These are phyloP conservation scores for Plasmodium vivax DNA, from an alignment of 169 alveolate genomes.

Conservation along the genomic window DNA sequence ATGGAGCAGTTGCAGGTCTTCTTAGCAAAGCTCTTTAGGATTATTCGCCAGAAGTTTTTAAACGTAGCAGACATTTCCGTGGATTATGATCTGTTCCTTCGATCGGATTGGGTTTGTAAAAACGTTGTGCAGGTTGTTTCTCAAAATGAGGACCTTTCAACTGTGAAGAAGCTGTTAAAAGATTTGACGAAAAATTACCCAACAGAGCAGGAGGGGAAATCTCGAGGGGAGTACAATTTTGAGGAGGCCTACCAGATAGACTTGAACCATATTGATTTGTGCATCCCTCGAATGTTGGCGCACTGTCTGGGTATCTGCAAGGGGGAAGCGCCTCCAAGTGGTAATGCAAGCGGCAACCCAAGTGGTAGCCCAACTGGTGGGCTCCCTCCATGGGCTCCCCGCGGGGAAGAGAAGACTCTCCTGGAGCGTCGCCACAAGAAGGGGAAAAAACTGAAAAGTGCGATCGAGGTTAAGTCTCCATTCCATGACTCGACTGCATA, in stretches of 20 bases:
- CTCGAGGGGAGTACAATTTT: constrained; percentile 11
- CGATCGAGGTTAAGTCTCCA: neutral
- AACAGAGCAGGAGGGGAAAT: constrained; percentile 30
- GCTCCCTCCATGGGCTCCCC: neutral
- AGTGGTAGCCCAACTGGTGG: neutral
- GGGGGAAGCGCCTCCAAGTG: neutral
- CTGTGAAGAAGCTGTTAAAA: constrained; percentile 29
- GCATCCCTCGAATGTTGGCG: constrained; percentile 4
- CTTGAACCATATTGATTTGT: constrained; percentile 31
- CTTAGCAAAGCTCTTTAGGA: constrained; percentile 40
- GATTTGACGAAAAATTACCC: constrained; percentile 4
- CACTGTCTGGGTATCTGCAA: constrained; percentile 6
- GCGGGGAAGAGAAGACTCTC: neutral
- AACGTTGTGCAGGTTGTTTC: constrained; percentile 13
- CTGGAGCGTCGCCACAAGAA: neutral
- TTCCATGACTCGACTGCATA: neutral
- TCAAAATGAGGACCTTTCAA: constrained; percentile 26
- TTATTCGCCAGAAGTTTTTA: constrained; percentile 16
- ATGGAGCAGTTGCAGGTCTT: constrained; percentile 23
- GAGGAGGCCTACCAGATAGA: constrained; percentile 46
- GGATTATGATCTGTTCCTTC: constrained; percentile 36
- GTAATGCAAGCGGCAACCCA: neutral
- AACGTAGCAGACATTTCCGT: constrained; percentile 45
- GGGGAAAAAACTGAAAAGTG: neutral
- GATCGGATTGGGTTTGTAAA: constrained; percentile 45